These are phyloP conservation scores for Chenopodium quinoa DNA, from an alignment of 148 eudicot species.

Conservation along the genomic window DNA sequence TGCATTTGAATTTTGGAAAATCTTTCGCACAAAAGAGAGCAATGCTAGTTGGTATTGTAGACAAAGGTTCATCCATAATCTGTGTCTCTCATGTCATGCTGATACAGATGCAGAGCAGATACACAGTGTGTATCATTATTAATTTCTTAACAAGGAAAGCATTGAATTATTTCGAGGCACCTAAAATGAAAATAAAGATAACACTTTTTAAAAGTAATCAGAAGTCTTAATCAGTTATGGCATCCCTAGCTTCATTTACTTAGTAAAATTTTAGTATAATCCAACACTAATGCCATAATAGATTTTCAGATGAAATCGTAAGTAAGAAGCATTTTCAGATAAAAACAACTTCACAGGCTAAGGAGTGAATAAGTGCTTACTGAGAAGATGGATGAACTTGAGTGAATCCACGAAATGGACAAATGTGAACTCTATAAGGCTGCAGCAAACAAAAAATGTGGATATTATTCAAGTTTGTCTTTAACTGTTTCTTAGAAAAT, in stretches of 20 bases:
- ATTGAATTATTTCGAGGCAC: neutral
- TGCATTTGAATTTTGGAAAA: neutral
- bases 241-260: neutral
- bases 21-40: neutral
- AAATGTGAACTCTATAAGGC: constrained; percentile 36
- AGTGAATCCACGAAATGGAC: constrained; percentile 35
- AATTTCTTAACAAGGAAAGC: neutral
- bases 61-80: neutral
- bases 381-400: constrained; percentile 33
- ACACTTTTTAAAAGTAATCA: neutral
- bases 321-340: neutral
- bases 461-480: neutral
- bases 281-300: neutral
- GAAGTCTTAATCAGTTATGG: neutral
- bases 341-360: constrained; percentile 1
- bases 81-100: neutral
- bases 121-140: neutral
- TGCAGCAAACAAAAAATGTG: constrained; percentile 21
- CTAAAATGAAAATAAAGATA: neutral
- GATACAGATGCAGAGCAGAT: neutral
- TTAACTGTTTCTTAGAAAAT: neutral
- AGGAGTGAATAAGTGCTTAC: constrained; percentile 25
- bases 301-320: neutral
- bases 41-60: neutral
- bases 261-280: neutral